A percentile compares a stretch with the other conserved stretches of the same genome.
Evolutionary conservation across 108 stramenopile species (phyloP).

Genomic region (Conticribra guillardii): DNA sequence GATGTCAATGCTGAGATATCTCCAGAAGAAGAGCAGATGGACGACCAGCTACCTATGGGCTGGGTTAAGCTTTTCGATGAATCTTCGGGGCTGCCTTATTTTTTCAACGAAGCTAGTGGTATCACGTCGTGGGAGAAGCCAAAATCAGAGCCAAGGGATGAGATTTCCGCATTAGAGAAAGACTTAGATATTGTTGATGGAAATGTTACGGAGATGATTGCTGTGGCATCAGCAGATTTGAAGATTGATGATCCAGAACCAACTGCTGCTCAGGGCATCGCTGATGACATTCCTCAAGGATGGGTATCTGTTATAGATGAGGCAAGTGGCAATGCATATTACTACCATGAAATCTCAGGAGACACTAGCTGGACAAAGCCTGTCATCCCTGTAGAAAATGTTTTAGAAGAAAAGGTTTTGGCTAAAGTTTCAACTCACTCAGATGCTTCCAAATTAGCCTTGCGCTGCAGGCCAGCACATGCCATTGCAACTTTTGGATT

Average conservation of each 20-base stretch:
- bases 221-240: background rate
- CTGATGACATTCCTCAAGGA: conserved; percentile 30
- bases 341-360: conserved; percentile 52
- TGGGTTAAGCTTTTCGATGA: conserved; percentile 60
- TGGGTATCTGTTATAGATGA: conserved; percentile 61
- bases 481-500: conserved; percentile 73
- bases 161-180: background rate
- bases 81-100: conserved; percentile 49
- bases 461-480: conserved; percentile 41
- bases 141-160: background rate
- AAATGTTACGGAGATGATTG: background rate
- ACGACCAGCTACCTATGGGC: conserved; percentile 26
- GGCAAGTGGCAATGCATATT: conserved; percentile 36
- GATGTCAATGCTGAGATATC: too few relatives aligned
- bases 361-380: conserved; percentile 52
- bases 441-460: background rate
- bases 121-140: conserved; percentile 65
- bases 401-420: background rate
- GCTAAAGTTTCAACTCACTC: background rate
- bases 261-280: background rate
- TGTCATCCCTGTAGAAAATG: background rate
- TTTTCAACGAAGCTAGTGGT: conserved; percentile 44
- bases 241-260: background rate
- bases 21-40: background rate
- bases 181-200: background rate